Evolutionary conservation across 2,329 filamentous ascomycete species (phyloP), one percentile per base, ranked within the genome.

Genomic region (Neodidymelliopsis sp.): DNA sequence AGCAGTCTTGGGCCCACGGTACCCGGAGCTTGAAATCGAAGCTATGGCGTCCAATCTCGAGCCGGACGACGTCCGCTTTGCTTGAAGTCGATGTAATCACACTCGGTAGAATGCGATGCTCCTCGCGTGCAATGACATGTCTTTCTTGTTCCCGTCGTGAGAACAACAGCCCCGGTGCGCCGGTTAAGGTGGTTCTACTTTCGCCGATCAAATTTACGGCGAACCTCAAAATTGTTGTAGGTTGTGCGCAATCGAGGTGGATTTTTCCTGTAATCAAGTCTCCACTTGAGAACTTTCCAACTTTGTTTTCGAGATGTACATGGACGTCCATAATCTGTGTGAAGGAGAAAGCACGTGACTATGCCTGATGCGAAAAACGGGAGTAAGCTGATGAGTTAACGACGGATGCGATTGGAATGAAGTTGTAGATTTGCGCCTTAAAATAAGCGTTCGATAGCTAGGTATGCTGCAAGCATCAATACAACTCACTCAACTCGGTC

Each of bases 291-390:
- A 39, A 54, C 4, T 16, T 49, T 12, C 19, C 19, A 4, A 31
- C 22, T 1, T 16, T 16, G 9, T 49, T 20, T 28, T 54, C 36
- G n/a, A 58, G 30, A 6, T 47, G 23, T 2, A 58, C 44, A 3
- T 37, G 41, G 7, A 58, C 38, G 16, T 56, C 39, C 53, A 58
- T 58, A n/a, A n/a, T n/a, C n/a, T n/a, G n/a, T n/a, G 15, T 37
- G 20, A 31, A 30, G 8, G 13, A 19, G 2, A 11, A 2, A 12
- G 24, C 12, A 41, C 15, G 25, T 33, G 30, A 28, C 18, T 12
- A 20, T 24, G 13, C n/a, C n/a, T n/a, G n/a, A n/a, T n/a, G n/a
- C n/a, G n/a, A n/a, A n/a, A n/a, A n/a, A n/a, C n/a, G n/a, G n/a
- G n/a, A n/a, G n/a, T n/a, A n/a, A n/a, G n/a, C n/a, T n/a, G n/a